phyloP scores from a whole-genome alignment of 805 yeast genomes.

The Zygotorulaspora chibaensis region DNA sequence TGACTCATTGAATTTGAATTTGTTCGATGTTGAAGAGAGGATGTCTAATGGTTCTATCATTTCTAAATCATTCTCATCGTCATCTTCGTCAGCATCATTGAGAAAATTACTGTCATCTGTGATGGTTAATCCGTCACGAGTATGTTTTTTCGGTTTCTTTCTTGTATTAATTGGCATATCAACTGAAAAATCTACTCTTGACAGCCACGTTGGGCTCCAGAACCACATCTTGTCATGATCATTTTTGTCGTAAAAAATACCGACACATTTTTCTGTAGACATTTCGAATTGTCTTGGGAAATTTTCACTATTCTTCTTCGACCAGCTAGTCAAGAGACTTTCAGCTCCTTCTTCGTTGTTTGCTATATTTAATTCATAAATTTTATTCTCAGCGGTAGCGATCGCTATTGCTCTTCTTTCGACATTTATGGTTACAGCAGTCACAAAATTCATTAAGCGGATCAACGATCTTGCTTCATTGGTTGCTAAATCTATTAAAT shows the following conservation, averaged over 20 bases:
- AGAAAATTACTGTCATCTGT: slow-evolving; percentile 38
- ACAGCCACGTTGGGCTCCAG: slow-evolving; percentile 83
- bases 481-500: slow-evolving; percentile 37
- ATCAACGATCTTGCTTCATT: slow-evolving; percentile 43
- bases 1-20: slow-evolving; percentile 20
- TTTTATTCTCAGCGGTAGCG: slow-evolving; percentile 67
- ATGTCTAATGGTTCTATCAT: slow-evolving; percentile 14
- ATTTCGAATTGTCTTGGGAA: slow-evolving; percentile 61
- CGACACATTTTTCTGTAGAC: slow-evolving; percentile 65
- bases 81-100: slow-evolving; percentile 33
- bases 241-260: slow-evolving; percentile 51
- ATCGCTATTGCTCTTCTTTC: slow-evolving; percentile 50
- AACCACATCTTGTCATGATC: slow-evolving; percentile 59
- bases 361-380: slow-evolving; percentile 57
- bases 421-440: slow-evolving; percentile 54
- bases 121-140: slow-evolving; percentile 42
- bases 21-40: slow-evolving; percentile 7
- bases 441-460: slow-evolving; percentile 54
- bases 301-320: slow-evolving; percentile 66
- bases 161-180: slow-evolving; percentile 47
- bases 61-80: slow-evolving; percentile 29
- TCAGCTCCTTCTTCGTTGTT: slow-evolving; percentile 13
- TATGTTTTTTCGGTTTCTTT: slow-evolving; percentile 36
- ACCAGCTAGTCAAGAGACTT: slow-evolving; percentile 61
- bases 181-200: slow-evolving; percentile 60